Conservation (phyloP, 352 stramenopile genomes). For the Phytopythium mirpurense region DNA sequence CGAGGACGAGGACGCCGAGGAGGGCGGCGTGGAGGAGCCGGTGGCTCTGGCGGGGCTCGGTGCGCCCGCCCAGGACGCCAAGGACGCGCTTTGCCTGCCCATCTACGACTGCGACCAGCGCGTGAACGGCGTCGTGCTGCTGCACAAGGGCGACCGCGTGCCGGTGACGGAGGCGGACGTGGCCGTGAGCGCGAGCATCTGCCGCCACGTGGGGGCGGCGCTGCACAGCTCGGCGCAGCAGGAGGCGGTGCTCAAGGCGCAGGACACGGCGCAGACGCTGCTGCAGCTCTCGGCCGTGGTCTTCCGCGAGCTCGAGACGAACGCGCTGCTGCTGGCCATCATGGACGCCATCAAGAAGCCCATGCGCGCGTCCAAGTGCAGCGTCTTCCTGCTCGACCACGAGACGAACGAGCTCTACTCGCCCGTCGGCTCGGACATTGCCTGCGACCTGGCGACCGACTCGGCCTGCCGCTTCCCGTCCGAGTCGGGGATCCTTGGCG, state of each 20-base stretch:
- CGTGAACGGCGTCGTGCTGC: slow-evolving; percentile 58
- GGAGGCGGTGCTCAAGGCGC: slow-evolving; percentile 44
- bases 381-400: slow-evolving; percentile 62
- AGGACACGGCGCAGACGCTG: slow-evolving; percentile 61
- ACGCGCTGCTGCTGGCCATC: slow-evolving; percentile 44
- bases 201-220: slow-evolving; percentile 44
- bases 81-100: slow-evolving; percentile 47
- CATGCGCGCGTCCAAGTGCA: slow-evolving; percentile 49
- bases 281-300: slow-evolving; percentile 60
- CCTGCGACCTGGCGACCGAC: slow-evolving; percentile 31
- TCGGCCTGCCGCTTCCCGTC: slow-evolving; percentile 45
- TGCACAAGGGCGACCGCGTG: slow-evolving; percentile 31
- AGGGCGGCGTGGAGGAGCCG: not conserved
- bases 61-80: slow-evolving; percentile 19
- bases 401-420: slow-evolving; percentile 53
- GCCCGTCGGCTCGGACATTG: slow-evolving; percentile 36
- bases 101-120: slow-evolving; percentile 34
- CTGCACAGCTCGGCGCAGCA: slow-evolving; percentile 56
- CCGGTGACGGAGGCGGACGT: slow-evolving; percentile 50
- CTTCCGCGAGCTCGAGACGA: slow-evolving; percentile 61
- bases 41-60: no score
- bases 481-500: slow-evolving; percentile 35
- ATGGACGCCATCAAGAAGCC: slow-evolving; percentile 47
- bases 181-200: slow-evolving; percentile 46
- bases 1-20: slow-evolving; percentile 5